phyloP scores from a whole-genome alignment of 768 basidiomycete species.

The Panus rudis region DNA sequence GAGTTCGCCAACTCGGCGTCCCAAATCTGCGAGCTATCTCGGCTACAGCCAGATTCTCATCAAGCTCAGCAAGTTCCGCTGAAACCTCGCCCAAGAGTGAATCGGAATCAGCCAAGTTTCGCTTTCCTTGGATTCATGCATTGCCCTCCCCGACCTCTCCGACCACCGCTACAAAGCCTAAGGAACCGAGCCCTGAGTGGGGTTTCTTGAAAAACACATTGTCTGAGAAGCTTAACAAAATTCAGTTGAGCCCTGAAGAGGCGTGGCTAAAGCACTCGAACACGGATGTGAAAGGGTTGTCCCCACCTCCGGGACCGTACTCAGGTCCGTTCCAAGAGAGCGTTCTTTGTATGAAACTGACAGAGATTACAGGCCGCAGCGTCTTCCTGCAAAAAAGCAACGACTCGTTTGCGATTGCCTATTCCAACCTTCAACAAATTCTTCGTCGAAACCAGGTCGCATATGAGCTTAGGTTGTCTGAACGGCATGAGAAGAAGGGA shows the following conservation, averaged over 20 bases:
- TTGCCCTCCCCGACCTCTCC: too few species aligned
- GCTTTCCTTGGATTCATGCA: too few species aligned
- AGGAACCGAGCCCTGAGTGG: too few species aligned
- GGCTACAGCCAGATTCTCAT: too few species aligned
- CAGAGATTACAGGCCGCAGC: constrained; percentile 47
- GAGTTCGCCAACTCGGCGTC: too few species aligned
- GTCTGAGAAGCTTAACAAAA: too few species aligned
- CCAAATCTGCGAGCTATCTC: too few species aligned
- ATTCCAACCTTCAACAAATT: constrained; percentile 41
- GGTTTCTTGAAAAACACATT: too few species aligned
- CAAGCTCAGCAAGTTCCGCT: too few species aligned
- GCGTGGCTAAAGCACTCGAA: constrained; percentile 32
- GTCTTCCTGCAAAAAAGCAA: constrained; percentile 36
- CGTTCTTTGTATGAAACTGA: neutral
- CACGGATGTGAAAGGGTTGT: constrained; percentile 16
- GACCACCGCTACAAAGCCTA: too few species aligned
- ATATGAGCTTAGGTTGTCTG: constrained; percentile 37
- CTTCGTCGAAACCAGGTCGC: constrained; percentile 51
- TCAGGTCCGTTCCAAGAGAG: constrained; percentile 34
- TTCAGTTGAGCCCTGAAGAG: constrained; percentile 31
- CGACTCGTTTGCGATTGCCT: constrained; percentile 37
- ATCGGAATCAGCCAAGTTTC: too few species aligned
- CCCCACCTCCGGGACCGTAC: constrained; percentile 44
- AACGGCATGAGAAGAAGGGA: constrained; percentile 80
- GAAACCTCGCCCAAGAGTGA: too few species aligned